Evolutionary conservation across 2,329 filamentous ascomycete genomes (phyloP).

Genomic region (Monilinia vaccinii-corymbosi): DNA sequence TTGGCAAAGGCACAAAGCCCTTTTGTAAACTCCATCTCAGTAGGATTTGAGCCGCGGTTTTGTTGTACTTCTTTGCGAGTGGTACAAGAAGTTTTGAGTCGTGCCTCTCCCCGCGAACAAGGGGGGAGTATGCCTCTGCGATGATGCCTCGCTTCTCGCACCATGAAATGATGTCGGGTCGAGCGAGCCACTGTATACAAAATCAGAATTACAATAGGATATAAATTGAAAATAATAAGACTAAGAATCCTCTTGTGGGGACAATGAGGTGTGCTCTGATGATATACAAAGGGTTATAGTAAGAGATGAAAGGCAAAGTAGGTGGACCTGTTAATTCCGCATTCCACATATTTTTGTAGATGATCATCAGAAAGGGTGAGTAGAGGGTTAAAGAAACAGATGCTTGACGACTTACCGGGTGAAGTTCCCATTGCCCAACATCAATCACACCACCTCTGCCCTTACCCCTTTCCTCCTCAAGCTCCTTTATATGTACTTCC

Average conservation of each 20-base stretch:
- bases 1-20: slow-evolving; percentile 62
- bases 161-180: slow-evolving; percentile 75
- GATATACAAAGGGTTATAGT: background rate
- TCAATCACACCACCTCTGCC: slow-evolving; percentile 65
- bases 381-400: too few relatives aligned
- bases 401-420: slow-evolving; percentile 41
- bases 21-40: slow-evolving; percentile 78
- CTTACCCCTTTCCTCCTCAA: slow-evolving; percentile 49
- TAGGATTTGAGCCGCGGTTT: slow-evolving; percentile 67
- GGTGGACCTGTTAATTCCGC: too few relatives aligned
- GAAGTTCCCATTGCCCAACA: slow-evolving; percentile 82
- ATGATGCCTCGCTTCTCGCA: slow-evolving; percentile 53
- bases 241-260: background rate
- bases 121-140: slow-evolving; percentile 54
- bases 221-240: background rate
- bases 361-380: background rate
- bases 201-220: background rate
- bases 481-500: slow-evolving; percentile 48
- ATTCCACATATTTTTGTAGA: background rate
- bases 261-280: background rate
- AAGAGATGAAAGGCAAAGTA: background rate
- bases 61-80: slow-evolving; percentile 63
- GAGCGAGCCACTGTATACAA: slow-evolving; percentile 53
- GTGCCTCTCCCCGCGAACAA: slow-evolving; percentile 59
- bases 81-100: slow-evolving; percentile 56